Evolutionary conservation across 768 basidiomycete genomes (phyloP).

Genomic region (Psilocybe cubensis): DNA sequence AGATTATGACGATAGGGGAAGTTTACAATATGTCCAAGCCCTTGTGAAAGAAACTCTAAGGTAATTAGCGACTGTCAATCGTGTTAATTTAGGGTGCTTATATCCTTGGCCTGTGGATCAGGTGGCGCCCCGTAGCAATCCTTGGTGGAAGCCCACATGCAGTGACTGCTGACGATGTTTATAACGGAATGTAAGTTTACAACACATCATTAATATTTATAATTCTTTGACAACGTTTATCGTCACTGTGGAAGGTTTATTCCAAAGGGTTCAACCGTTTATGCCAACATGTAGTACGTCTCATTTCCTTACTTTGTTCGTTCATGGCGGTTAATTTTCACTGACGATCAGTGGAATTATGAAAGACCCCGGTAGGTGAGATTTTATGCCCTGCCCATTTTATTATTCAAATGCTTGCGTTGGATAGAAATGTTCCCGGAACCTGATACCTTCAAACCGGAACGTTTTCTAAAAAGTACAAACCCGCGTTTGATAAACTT

Average conservation of each 20-base stretch:
- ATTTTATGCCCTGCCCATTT: not conserved
- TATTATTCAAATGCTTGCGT: not conserved
- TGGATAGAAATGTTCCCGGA: constrained; percentile 33
- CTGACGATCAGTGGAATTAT: constrained; percentile 30
- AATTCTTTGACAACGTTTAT: not conserved
- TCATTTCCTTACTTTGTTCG: not conserved
- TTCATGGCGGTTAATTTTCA: not conserved
- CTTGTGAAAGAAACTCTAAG: constrained; percentile 43
- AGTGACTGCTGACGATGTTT: constrained; percentile 39
- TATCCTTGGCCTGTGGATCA: not conserved
- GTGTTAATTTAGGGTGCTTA: not conserved
- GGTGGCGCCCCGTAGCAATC: constrained; percentile 38
- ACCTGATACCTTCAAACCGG: constrained; percentile 40
- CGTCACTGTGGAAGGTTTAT: constrained; percentile 19
- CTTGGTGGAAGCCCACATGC: constrained; percentile 40
- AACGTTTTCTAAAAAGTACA: constrained; percentile 39
- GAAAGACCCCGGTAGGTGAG: constrained; percentile 30
- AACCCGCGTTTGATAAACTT: constrained; percentile 33
- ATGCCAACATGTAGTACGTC: constrained; percentile 35
- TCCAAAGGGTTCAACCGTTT: constrained; percentile 39
- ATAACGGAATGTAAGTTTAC: constrained; percentile 35
- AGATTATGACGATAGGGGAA: constrained; percentile 35
- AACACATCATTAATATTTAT: not conserved
- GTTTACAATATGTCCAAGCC: constrained; percentile 39
- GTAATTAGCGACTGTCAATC: constrained; percentile 9